These are phyloP conservation scores for Plasmodium blacklocki DNA, from an alignment of 169 alveolate genomes.

Conservation along the genomic window DNA sequence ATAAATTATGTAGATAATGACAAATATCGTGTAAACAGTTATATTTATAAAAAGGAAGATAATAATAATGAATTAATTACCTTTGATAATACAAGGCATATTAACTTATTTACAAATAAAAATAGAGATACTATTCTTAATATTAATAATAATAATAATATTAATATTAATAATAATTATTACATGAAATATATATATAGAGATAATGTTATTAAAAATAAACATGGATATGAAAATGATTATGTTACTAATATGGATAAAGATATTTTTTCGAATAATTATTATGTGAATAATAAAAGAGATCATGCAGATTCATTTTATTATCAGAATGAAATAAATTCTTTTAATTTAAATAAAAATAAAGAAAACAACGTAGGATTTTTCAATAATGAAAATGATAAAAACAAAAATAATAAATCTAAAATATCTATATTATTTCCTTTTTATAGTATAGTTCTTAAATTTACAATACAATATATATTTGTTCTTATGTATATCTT, in stretches of 20 bases:
- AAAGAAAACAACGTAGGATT: conserved; percentile 2
- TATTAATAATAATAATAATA: no score
- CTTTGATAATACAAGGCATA: conserved; percentile 2
- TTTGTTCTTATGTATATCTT: conserved; percentile 82
- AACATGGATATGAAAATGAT: background rate
- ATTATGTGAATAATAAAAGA: background rate
- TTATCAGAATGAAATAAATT: conserved; percentile 4
- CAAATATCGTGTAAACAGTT: background rate
- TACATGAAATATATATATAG: no score
- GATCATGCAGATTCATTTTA: background rate
- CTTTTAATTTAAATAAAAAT: background rate
- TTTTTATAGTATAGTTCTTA: conserved; percentile 52
- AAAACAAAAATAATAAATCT: conserved; percentile 22
- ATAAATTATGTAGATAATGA: background rate
- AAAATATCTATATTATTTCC: conserved; percentile 74
- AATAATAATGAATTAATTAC: background rate
- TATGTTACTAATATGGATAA: background rate
- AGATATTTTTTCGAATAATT: background rate
- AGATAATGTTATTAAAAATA: background rate
- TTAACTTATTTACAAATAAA: background rate
- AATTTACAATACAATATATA: conserved; percentile 58
- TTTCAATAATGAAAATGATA: conserved; percentile 37
- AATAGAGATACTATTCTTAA: background rate
- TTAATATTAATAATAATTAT: no score
- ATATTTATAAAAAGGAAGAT: background rate